Evolutionary conservation across 108 stramenopile genomes (phyloP).

Genomic region (Mayamaea pseudoterrestris): DNA sequence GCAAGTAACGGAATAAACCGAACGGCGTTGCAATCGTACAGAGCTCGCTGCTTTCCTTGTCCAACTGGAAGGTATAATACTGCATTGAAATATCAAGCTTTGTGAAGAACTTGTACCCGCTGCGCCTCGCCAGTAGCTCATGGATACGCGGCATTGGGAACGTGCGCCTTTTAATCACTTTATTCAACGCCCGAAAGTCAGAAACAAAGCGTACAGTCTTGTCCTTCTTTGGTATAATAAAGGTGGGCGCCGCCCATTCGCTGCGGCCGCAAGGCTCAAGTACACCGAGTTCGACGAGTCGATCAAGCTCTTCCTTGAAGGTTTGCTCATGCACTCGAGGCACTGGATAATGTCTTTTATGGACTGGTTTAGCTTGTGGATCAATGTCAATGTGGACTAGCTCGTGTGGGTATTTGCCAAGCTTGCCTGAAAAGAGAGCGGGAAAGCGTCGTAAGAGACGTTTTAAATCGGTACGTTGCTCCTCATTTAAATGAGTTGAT

Average conservation of each 20-base stretch:
- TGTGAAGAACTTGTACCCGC: slow-evolving; percentile 17
- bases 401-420: not conserved
- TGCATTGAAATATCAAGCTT: slow-evolving; percentile 29
- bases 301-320: slow-evolving; percentile 19
- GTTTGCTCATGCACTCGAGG: not conserved
- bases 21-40: slow-evolving; percentile 28
- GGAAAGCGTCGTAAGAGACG: slow-evolving; percentile 5
- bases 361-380: too few relatives aligned
- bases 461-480: slow-evolving; percentile 10
- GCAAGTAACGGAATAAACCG: slow-evolving; percentile 22
- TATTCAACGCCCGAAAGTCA: slow-evolving; percentile 25
- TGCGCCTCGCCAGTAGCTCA: slow-evolving; percentile 13
- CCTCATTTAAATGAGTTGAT: slow-evolving; percentile 18
- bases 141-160: slow-evolving; percentile 25
- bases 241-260: slow-evolving; percentile 18
- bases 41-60: slow-evolving; percentile 11
- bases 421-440: not conserved
- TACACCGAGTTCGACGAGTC: slow-evolving; percentile 14
- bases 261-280: slow-evolving; percentile 3
- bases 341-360: slow-evolving; percentile 14
- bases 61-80: slow-evolving; percentile 27
- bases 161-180: slow-evolving; percentile 9
- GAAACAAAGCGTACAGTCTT: slow-evolving; percentile 22
- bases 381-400: too few relatives aligned
- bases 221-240: slow-evolving; percentile 28